Evolutionary conservation across 106 monocot species (phyloP), one percentile per base, ranked within the genome.

Genomic region (Apostasia shenzhenica): DNA sequence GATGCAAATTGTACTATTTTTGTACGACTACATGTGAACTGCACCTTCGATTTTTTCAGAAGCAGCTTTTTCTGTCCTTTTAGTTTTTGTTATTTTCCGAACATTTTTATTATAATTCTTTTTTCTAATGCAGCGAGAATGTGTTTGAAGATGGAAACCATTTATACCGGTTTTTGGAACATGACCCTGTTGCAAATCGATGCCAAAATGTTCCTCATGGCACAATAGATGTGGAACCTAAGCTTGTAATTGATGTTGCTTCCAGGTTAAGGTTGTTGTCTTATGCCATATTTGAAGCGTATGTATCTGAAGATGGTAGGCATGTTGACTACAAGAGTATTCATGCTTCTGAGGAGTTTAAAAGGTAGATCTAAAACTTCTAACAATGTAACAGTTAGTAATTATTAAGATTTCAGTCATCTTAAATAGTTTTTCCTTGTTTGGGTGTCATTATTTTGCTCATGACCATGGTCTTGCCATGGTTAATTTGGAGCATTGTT

Each of bases 71-170:
- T 26, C 41, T 47, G 8, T 26, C 10, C 14, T 55, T 1, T 5
- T 67, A 5, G 52, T 50, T 67, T n/a, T 52, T 12, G 39, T 67
- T 72, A 3, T 10, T 12, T n/a, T 26, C 26, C 26, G 26, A 26
- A 26, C 26, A 26, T 26, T 2, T 3, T 67, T 1, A 54, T 53
- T 45, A 57, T 38, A 68, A 13, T 11, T 65, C 53, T 13, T 69
- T 76, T 67, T 39, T 54, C 14, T 11, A 55, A 44, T 83, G 58
- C 81, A 95, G 94, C 46, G 94, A 95, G 74, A 84, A 91, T 72
- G 51, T 74, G 56, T 95, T 95, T 82, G 94, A 95, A 83, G 94
- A 95, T 86, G 88, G 88, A n/a, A 88, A 85, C 72, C 85, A 91
- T 55, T 67, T 91, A 42, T 95, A 91, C 76, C 91, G 91, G 1